These are phyloP conservation scores for Pontederia paniculata DNA, from an alignment of 176 grass and related monocot species.

Conservation along the genomic window DNA sequence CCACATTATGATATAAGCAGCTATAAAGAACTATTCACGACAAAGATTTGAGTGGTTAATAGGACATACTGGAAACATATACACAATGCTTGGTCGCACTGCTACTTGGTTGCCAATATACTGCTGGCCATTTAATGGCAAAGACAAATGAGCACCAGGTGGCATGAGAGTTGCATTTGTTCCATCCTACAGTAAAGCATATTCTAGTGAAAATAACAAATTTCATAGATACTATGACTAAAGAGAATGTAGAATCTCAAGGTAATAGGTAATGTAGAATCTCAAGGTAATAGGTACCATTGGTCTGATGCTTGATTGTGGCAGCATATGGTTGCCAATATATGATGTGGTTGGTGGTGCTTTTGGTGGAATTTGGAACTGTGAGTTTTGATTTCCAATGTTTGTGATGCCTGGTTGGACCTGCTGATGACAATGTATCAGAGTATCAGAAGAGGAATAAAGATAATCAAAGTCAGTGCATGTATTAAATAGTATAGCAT, in stretches of 20 bases:
- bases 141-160: slow-evolving; percentile 44
- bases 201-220: slow-evolving; percentile 10
- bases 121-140: slow-evolving; percentile 59
- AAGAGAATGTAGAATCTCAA: too few species aligned
- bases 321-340: neutral
- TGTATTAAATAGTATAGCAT: too few species aligned
- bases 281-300: neutral
- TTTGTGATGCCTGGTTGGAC: neutral
- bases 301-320: neutral
- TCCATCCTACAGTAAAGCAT: slow-evolving; percentile 29
- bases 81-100: slow-evolving; percentile 70
- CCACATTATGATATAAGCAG: neutral
- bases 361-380: neutral
- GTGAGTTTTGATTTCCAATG: neutral
- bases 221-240: slow-evolving; percentile 20
- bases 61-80: slow-evolving; percentile 79
- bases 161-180: slow-evolving; percentile 29
- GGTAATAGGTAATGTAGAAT: too few species aligned
- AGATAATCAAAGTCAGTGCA: too few species aligned
- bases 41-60: neutral
- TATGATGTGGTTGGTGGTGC: neutral
- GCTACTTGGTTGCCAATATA: slow-evolving; percentile 50
- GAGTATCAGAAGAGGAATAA: too few species aligned
- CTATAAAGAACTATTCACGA: neutral
- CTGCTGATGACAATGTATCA: too few species aligned